Percentiles rank a stretch among this genome's conserved stretches.
Conservation (phyloP, 2,329 filamentous ascomycete genomes). For the Drechslerella dactyloides region DNA sequence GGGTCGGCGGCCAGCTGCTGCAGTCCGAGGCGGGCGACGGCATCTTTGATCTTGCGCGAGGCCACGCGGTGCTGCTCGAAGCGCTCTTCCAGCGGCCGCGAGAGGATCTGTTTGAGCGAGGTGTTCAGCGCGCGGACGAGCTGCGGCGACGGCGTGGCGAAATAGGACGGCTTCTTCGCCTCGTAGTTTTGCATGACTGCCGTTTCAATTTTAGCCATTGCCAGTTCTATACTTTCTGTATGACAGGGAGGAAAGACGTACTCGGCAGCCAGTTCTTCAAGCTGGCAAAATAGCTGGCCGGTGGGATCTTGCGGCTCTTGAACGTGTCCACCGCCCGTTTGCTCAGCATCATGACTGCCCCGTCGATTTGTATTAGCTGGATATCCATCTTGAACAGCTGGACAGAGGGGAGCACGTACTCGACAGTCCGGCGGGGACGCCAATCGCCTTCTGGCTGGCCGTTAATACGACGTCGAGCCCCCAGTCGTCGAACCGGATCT, state of each 20-base stretch:
- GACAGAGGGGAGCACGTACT: constrained; percentile 58
- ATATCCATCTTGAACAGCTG: background rate
- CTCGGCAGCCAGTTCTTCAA: constrained; percentile 97
- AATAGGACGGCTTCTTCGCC: constrained; percentile 95
- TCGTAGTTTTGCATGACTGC: constrained; percentile 97
- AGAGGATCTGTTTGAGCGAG: constrained; percentile 80
- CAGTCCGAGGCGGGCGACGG: constrained; percentile 78
- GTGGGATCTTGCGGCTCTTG: constrained; percentile 78
- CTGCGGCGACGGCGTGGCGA: constrained; percentile 94
- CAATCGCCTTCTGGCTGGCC: constrained; percentile 95
- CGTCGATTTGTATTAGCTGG: background rate
- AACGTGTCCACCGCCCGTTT: constrained; percentile 82
- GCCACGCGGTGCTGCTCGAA: constrained; percentile 80
- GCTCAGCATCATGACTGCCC: constrained; percentile 79
- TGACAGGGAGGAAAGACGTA: constrained; percentile 58
- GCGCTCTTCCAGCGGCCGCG: constrained; percentile 78
- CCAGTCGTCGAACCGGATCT: constrained; percentile 96
- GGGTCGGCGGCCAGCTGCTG: constrained; percentile 84
- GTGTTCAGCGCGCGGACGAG: constrained; percentile 92
- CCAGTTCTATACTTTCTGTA: background rate
- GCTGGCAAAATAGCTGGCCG: constrained; percentile 89
- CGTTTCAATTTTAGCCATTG: constrained; percentile 6
- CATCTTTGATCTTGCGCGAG: constrained; percentile 85
- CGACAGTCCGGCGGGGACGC: constrained; percentile 88
- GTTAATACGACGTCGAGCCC: constrained; percentile 90